phyloP scores from a whole-genome alignment of 352 stramenopile species.

The Pythium rishiriense region DNA sequence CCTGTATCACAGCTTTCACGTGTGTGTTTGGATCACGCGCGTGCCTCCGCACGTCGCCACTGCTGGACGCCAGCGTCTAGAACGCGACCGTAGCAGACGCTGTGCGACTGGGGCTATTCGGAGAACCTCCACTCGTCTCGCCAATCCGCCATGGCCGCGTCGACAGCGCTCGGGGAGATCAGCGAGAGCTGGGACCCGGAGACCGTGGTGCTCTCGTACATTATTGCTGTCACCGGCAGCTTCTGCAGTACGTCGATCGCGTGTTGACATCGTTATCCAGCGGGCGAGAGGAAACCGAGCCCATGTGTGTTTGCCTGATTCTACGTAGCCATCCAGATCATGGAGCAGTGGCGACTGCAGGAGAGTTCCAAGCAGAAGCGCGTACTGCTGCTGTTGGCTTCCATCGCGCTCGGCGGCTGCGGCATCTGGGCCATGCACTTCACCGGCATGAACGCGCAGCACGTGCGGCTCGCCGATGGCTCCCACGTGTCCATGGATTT shows the following conservation, averaged over 20 bases:
- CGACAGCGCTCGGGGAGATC: background rate
- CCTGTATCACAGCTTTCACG: too few species aligned
- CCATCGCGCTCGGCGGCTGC: slow-evolving; percentile 50
- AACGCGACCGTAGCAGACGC: background rate
- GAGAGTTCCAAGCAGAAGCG: slow-evolving; percentile 35
- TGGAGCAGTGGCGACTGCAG: slow-evolving; percentile 68
- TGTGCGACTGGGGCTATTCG: background rate
- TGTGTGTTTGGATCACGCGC: too few species aligned
- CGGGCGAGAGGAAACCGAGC: background rate
- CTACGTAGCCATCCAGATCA: slow-evolving; percentile 57
- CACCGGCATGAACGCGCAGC: slow-evolving; percentile 62
- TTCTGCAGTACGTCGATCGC: slow-evolving; percentile 46
- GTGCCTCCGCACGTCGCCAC: too few species aligned
- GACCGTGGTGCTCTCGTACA: slow-evolving; percentile 56
- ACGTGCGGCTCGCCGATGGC: slow-evolving; percentile 36
- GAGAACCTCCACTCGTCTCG: background rate
- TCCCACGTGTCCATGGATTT: slow-evolving; percentile 47
- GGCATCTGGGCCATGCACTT: slow-evolving; percentile 81
- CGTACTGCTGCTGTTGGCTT: slow-evolving; percentile 41
- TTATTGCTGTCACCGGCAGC: slow-evolving; percentile 62
- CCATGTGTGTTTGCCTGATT: background rate
- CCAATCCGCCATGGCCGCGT: background rate
- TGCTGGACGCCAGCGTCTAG: background rate
- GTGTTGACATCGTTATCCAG: background rate
- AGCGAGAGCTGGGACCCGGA: slow-evolving; percentile 44